Conservation (phyloP, 2,329 filamentous ascomycete genomes). For the Venturia effusa region DNA sequence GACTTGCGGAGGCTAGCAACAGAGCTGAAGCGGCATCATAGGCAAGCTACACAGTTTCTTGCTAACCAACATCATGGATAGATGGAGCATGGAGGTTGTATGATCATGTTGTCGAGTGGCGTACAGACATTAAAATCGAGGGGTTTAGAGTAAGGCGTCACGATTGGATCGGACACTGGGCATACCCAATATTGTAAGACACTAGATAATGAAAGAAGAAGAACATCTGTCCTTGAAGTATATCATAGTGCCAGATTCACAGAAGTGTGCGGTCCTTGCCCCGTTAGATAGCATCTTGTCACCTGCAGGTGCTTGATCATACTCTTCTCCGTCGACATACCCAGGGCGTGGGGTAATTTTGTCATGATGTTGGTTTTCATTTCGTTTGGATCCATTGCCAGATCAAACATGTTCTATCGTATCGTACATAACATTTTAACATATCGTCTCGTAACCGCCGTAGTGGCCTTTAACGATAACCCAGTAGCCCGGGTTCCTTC, state of each 20-base stretch:
- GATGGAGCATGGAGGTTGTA: not conserved
- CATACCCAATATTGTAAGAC: not conserved
- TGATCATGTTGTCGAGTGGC: not conserved
- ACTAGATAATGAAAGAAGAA: not conserved
- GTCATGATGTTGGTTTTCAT: not conserved
- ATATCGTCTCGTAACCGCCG: not conserved
- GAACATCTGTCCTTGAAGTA: not conserved
- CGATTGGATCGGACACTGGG: not conserved
- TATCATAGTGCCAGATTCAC: too few relatives aligned
- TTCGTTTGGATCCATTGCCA: not conserved
- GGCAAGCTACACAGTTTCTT: not conserved
- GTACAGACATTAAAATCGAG: not conserved
- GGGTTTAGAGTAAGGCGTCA: not conserved
- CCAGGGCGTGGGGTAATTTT: too few relatives aligned
- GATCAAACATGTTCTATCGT: not conserved
- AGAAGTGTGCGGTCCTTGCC: too few relatives aligned
- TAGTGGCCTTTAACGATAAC: not conserved
- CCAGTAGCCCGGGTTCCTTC: not conserved
- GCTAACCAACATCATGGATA: not conserved
- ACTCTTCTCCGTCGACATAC: too few relatives aligned
- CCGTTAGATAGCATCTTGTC: too few relatives aligned
- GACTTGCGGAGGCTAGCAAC: not conserved
- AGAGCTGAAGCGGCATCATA: not conserved
- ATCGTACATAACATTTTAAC: not conserved
- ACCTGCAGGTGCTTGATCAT: too few relatives aligned